Base-by-base conservation (phyloP, 192 early-diverging fungal genomes). In the Backusella macrospora region DNA sequence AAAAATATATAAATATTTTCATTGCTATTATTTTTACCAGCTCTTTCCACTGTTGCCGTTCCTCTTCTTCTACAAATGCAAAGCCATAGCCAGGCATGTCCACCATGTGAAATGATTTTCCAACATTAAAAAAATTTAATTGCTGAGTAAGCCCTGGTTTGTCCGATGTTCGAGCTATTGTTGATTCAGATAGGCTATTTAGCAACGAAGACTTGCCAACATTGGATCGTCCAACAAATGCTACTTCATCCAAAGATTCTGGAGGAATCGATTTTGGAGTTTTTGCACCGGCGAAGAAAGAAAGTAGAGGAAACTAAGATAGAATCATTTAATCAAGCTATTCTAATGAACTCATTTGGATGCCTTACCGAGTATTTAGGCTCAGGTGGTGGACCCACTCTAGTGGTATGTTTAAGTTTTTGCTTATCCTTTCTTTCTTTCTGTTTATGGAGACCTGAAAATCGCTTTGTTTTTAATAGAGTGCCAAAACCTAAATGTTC, bases 61-160 rank as follows among this genome's bases (percentile, higher is more conserved):
- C 76, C 44, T 84, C 85, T n/a, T 92, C 89, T 47, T 92, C 88
- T 26, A 84, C 90, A 81, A 85, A 91, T 4, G 92, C 92, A 80
- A 94, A 94, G 38, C 92, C 92, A 76, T 93, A 93, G 55, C 92
- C 92, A 7, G 92, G 92, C 92, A 94, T 92, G 74, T 94, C 92
- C 4, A 92, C 85, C 63, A 94, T 80, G 59, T 86, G 82, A 67
- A 92, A 88, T 64, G 87, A 84, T 12, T 79, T 79, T 15, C 83
- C 85, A 15, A 85, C 90, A 14, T 86, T 83, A 76, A 90, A 94
- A 82, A 92, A 94, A 81, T 94, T 94, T 70, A 94, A 75, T 83
- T 92, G 91, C 72, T 89, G 91, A n/a, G 92, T 94, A 21, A 92
- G 72, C 29, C 92, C 92, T 6, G 92, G 92, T 71, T 88, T 90